phyloP scores from a whole-genome alignment of 208 protist species.

The Trypanosoma avium region DNA sequence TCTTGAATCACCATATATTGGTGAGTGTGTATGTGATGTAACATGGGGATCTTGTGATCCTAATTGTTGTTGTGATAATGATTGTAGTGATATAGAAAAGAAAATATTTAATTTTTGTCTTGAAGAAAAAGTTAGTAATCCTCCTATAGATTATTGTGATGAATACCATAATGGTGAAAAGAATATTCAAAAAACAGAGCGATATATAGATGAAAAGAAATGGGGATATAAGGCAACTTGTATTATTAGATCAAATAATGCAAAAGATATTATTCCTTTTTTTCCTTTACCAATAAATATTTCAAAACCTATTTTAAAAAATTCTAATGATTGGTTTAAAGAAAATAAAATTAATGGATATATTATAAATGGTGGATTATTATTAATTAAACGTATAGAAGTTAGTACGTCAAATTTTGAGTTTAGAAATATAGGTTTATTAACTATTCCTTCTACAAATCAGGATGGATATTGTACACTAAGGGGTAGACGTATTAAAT shows the following conservation, averaged over 20 bases:
- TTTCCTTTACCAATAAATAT: conserved; percentile 59
- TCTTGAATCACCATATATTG: conserved; percentile 75
- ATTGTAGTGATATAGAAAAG: conserved; percentile 41
- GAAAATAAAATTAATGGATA: not conserved
- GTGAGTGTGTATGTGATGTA: conserved; percentile 72
- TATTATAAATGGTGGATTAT: conserved; percentile 14
- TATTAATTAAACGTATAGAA: conserved; percentile 15
- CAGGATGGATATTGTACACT: conserved; percentile 45
- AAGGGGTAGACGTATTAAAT: conserved; percentile 34
- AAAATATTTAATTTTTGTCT: conserved; percentile 53
- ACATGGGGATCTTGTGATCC: conserved; percentile 65
- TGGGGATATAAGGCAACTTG: conserved; percentile 46
- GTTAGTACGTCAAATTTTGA: not conserved
- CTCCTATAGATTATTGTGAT: conserved; percentile 62
- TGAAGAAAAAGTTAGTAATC: conserved; percentile 46
- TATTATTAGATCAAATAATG: conserved; percentile 63
- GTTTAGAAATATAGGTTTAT: conserved; percentile 36
- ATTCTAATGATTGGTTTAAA: conserved; percentile 2
- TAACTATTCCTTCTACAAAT: conserved; percentile 37
- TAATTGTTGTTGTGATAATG: conserved; percentile 78
- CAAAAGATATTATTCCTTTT: conserved; percentile 58
- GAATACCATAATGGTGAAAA: conserved; percentile 29
- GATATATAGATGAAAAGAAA: conserved; percentile 41
- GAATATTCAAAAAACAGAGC: conserved; percentile 41
- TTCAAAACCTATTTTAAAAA: conserved; percentile 20